Conservation (phyloP, 1,284 basidiomycete species). For the Ceratobasidium sp. region DNA sequence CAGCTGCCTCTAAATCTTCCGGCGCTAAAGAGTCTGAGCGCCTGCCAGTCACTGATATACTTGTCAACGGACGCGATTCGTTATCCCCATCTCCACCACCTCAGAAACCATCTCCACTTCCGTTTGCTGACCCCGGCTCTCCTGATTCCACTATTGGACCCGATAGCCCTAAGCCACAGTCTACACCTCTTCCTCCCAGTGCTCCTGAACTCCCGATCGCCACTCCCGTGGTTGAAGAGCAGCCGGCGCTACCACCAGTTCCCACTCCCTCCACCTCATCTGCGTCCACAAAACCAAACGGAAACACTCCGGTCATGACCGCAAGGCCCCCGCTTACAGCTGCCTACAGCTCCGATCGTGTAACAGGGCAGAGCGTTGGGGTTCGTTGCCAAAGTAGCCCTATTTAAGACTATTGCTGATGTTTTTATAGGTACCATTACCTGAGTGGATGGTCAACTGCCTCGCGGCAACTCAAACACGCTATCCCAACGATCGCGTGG, state of each 20-base stretch:
- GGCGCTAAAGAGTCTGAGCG: constrained; percentile 19
- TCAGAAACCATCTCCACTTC: constrained; percentile 26
- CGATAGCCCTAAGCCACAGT: constrained; percentile 62
- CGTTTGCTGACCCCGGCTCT: constrained; percentile 37
- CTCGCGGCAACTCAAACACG: constrained; percentile 69
- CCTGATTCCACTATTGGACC: constrained; percentile 36
- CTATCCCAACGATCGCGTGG: constrained; percentile 86
- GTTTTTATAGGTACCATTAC: constrained; percentile 51
- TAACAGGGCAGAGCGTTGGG: constrained; percentile 17
- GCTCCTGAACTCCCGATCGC: constrained; percentile 40
- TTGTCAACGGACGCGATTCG: constrained; percentile 34
- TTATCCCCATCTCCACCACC: constrained; percentile 30
- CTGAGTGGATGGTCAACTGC: constrained; percentile 73
- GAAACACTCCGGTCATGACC: constrained; percentile 35
- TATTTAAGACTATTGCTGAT: background rate
- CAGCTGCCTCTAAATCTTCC: constrained; percentile 8
- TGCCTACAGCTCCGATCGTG: constrained; percentile 20
- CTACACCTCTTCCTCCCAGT: constrained; percentile 63
- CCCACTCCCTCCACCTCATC: background rate
- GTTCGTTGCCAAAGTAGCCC: constrained; percentile 10
- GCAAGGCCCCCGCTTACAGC: constrained; percentile 25
- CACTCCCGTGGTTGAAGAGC: constrained; percentile 39
- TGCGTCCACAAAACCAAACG: constrained; percentile 22
- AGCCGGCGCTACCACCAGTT: background rate
- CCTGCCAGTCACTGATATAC: background rate